Conservation (phyloP, 1,284 basidiomycete species). For the Malassezia brasiliensis region DNA sequence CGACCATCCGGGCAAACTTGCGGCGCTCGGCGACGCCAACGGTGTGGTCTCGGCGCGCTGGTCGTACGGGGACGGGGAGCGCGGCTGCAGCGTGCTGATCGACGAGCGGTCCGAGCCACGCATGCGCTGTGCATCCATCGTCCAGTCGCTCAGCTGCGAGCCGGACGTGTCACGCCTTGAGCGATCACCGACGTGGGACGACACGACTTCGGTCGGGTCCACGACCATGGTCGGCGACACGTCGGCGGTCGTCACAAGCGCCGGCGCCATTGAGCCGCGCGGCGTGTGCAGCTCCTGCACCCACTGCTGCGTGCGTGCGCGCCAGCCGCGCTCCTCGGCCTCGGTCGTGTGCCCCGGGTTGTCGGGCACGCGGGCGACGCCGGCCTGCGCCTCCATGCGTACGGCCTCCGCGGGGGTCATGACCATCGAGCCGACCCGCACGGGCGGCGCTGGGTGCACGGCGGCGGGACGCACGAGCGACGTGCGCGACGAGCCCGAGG, state of each 20-base stretch:
- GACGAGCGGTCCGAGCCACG: constrained; percentile 1
- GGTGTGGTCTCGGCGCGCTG: not conserved
- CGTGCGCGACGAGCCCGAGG: not conserved
- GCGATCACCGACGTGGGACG: not conserved
- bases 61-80: constrained; percentile 7
- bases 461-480: not conserved
- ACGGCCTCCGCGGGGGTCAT: constrained; percentile 33
- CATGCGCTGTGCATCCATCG: not conserved
- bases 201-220: not conserved
- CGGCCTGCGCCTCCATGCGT: constrained; percentile 35
- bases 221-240: not conserved
- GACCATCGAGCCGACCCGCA: not conserved
- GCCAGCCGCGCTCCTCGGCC: constrained; percentile 1
- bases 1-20: no score
- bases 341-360: constrained; percentile 19
- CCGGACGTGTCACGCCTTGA: not conserved
- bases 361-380: constrained; percentile 28
- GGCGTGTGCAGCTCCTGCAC: not conserved
- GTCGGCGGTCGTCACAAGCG: not conserved
- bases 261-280: not conserved
- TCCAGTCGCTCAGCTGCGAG: constrained; percentile 2
- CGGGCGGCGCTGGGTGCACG: not conserved
- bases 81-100: constrained; percentile 4
- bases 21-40: not conserved
- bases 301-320: not conserved